Base-by-base conservation (phyloP, 371 early-diverging fungal species). In the Umbelopsis sp. region DNA sequence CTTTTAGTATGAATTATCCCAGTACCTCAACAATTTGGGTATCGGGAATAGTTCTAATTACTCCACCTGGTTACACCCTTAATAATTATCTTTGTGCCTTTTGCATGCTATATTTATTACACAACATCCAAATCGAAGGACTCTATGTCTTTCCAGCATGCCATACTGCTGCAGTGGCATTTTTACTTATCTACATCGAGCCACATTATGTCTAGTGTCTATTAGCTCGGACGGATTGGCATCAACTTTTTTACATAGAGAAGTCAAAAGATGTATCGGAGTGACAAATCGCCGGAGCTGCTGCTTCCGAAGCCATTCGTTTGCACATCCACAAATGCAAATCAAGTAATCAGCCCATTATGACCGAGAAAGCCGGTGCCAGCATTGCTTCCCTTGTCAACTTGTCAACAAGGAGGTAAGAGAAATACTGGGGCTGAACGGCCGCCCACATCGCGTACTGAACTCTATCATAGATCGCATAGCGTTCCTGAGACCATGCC, bases 221-320 rank as follows among this genome's bases (percentile, higher is more conserved):
- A 22, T 22, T 22, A 29, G n/a, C 29, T 14, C 14, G 37, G 57
- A 3, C 37, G 0, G 57, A 57, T 12, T 29, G 37, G 29, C 57
- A 57, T 57, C 29, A 37, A 18, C 11, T 57, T 4, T 4, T 57
- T 8, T 57, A 57, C 29, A 57, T 37, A 29, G 35, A 57, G 3
- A 29, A 57, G 18, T 1, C 57, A 5, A 57, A 10, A 6, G 57
- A 57, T 0, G 57, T 57, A 14, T 12, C 29, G 9, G 57, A 57
- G 1, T 38, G 29, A 35, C 35, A 57, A 35, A 57, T 57, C 6
- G 57, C 57, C 11, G 57, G 35, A 1, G 57, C 57, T 35, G 57
- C 57, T 29, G 57, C 57, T 12, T 57, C 35, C n/a, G 57, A 57
- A 29, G 57, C 57, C 29, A 57, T 57, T 4, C 57, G 57, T 18